Conservation (phyloP, 345 rosid species). For the Eucalyptus polyanthemos region DNA sequence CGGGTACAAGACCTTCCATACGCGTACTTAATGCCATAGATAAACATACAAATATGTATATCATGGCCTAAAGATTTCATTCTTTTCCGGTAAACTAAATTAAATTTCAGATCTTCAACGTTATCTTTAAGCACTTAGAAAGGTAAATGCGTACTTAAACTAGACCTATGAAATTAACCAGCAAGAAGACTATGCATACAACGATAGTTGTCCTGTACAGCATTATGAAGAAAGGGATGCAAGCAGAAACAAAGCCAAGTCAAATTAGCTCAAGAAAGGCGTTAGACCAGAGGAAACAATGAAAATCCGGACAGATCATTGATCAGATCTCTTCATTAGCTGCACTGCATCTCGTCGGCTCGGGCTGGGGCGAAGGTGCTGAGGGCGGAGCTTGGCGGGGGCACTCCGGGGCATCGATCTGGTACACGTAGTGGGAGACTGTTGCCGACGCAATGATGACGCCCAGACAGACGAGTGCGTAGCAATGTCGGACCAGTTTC, state of each 20-base stretch:
- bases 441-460: constrained; percentile 4
- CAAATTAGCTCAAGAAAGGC: not conserved
- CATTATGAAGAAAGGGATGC: not conserved
- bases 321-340: not conserved
- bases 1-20: not conserved
- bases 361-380: not conserved
- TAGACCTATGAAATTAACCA: not conserved
- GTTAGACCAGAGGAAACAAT: not conserved
- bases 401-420: not conserved
- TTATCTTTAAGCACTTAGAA: not conserved
- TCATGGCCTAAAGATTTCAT: not conserved
- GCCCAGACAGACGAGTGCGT: constrained; percentile 17
- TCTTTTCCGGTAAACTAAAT: not conserved
- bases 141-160: not conserved
- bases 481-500: constrained; percentile 18
- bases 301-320: not conserved
- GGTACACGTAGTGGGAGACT: not conserved
- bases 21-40: not conserved
- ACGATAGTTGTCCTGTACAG: not conserved
- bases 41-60: not conserved
- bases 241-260: not conserved
- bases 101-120: not conserved
- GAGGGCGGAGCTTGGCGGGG: not conserved
- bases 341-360: not conserved
- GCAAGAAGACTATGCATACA: not conserved